Base-by-base conservation (phyloP, 2,329 filamentous ascomycete species). In the Cercospora nicotianae region DNA sequence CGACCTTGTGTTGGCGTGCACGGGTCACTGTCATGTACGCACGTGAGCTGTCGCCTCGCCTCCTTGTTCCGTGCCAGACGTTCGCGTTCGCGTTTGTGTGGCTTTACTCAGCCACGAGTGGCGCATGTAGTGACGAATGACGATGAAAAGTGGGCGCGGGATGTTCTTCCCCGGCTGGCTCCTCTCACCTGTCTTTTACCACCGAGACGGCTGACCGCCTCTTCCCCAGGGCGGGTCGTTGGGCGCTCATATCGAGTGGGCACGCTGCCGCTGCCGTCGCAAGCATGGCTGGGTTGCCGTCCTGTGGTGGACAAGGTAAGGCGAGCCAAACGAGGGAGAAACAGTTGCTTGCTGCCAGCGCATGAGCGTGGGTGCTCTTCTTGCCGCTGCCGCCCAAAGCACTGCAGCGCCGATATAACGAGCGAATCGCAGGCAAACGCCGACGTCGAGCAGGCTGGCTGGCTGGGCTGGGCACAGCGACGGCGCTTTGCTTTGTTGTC, bases 361-460 rank as follows among this genome's bases (percentile, higher is more conserved):
- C 30, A 30, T 58, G 20, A 23, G 45, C 45, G 45, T 23, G 18
- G 45, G 18, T 42, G 36, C 36, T 42, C 36, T 42, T 42, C 36
- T 42, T 42, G 36, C 36, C 36, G 36, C 18, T 58, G 53, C 53
- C 20, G 53, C 53, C 53, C 53, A 58, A 58, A 23, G 9, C 20
- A 30, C 20, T n/a, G 53, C 53, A 57, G 53, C 42, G 53, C 53
- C 53, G 53, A 58, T n/a, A 58, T 28, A 23, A 58, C 53, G 53
- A 58, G 53, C 53, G 53, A 58, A 58, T 58, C 53, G 53, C 53
- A 58, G 53, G 16, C 45, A 58, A 58, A 58, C 53, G 53, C 53
- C 53, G 53, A 58, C 23, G 12, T 33, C 53, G 30, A 30, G 20
- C 53, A 6, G 53, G 53, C 53, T 58, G 53, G 26, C 48, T 53